Evolutionary conservation across 306 rosid species (phyloP), one percentile per base, ranked within the genome.

Genomic region (Phaseolus lunatus): DNA sequence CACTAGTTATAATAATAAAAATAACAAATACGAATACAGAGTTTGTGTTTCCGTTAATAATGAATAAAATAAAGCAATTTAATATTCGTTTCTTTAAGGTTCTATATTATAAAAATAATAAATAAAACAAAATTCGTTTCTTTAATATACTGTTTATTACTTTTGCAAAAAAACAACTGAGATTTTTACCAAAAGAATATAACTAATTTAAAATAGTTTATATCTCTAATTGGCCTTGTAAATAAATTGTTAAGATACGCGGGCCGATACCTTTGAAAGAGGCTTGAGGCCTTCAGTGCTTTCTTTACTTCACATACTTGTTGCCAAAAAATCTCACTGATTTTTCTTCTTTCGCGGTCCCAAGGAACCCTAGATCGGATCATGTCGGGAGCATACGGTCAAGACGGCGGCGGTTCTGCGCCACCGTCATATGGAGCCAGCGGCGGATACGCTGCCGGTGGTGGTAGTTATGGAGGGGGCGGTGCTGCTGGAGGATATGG

Each of bases 381-480:
- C 83, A 93, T 92, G 97, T 89, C 98, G 78, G 98, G 99, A 56
- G 82, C 78, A 87, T 95, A 92, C 84, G 98, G 97, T 37, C 99
- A 90, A 76, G 97, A 88, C 52, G 92, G 86, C 75, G 93, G 80
- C 20, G 91, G 87, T 29, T 88, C 94, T 48, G 96, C 89, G 52
- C 92, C 91, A 73, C 87, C 91, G 27, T 44, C 93, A 0, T 92
- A 94, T 31, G 97, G 96, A 66, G 89, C 84, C 15, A 75, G 88
- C 27, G 91, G 92, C 0, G 88, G 87, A 10, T 84, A 84, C 20
- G 80, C 82, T 71, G 41, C 87, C 9, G 37, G 75, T 10, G 82
- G 84, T n/a, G 85, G 78, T 2, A 43, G 79, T n/a, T 64, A 72
- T 4, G 85, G 85, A 1, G 86, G 85, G 3, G 83, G 56, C 56